Evolutionary conservation across 2,329 filamentous ascomycete genomes (phyloP), one percentile per base, ranked within the genome.

Genomic region (Arthrobotrys musiformis): DNA sequence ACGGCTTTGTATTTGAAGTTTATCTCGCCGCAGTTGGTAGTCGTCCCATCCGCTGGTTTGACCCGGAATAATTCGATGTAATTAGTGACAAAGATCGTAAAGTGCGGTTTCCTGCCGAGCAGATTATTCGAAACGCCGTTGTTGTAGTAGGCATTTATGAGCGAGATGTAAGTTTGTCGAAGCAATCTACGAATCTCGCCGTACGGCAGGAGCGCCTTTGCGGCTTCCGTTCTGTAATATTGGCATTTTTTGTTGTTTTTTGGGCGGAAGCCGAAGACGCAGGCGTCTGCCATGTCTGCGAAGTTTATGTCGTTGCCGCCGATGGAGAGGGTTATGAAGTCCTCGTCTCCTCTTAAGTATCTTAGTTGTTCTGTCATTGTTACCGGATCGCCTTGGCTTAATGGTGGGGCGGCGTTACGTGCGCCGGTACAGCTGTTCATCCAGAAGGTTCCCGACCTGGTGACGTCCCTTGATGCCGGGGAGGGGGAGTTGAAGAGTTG

Each of bases 281-380:
- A 67, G 15, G 63, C 63, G 26, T 67, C 30, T 13, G 22, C 63
- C 15, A 67, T 35, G 7, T 28, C 22, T 11, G 33, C 30, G 44
- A 67, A 67, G 48, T 44, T 44, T 33, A 67, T n/a, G 19, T 67
- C 62, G 24, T 67, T 67, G 6, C 63, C 63, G 6, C 63, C 63
- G 15, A 67, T 67, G 5, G 67, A 70, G 17, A 70, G 46, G 19
- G 67, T 70, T 17, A 70, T 70, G 19, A 70, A 62, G 24, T 63
- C 67, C 22, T 70, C 67, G 11, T 62, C 33, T 13, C 67, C 67
- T 28, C 42, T 19, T 5, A 70, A 11, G 9, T 70, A 22, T 4
- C 9, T 17, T 11, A 70, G 2, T 33, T 70, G 42, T 46, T 70
- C 67, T 0, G 7, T 4, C 44, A 70, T 62, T 26, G 19, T 35